These are phyloP conservation scores for Staphylotrichum tortipilum DNA, from an alignment of 495 filamentous ascomycete species.

Conservation along the genomic window DNA sequence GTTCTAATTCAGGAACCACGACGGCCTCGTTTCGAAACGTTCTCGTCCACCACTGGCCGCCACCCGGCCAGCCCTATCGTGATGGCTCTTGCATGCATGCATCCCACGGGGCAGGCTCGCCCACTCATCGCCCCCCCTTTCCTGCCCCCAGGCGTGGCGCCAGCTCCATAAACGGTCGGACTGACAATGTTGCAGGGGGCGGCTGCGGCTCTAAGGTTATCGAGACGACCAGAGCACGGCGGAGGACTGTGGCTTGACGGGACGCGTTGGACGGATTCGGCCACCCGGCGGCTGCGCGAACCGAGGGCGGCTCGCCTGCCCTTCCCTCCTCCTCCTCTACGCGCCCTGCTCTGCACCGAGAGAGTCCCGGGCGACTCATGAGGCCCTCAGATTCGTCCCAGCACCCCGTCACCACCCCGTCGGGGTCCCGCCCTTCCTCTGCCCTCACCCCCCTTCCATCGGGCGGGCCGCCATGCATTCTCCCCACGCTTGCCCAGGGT, in stretches of 20 bases:
- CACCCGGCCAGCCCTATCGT: constrained; percentile 5
- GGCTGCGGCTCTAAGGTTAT: constrained; percentile 10
- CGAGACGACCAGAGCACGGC: not conserved
- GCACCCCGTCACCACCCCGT: too few species aligned
- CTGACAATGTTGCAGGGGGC: not conserved
- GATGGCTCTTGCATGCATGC: constrained; percentile 13
- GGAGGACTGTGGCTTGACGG: too few species aligned
- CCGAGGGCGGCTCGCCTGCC: too few species aligned
- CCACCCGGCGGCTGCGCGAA: constrained; percentile 9
- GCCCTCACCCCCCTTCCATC: not conserved
- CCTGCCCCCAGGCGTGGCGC: constrained; percentile 3
- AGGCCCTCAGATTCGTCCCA: not conserved
- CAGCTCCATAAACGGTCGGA: not conserved
- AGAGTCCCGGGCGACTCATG: not conserved
- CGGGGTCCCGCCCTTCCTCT: too few species aligned
- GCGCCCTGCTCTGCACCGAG: too few species aligned
- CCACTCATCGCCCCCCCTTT: not conserved
- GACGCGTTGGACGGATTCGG: too few species aligned
- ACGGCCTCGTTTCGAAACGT: constrained; percentile 13
- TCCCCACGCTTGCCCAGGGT: not conserved
- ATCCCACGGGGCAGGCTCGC: too few species aligned
- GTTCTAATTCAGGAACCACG: constrained; percentile 6
- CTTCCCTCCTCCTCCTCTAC: too few species aligned
- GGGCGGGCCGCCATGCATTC: not conserved
- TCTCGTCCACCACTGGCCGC: not conserved